Evolutionary conservation across 495 filamentous ascomycete species (phyloP), one percentile per base, ranked within the genome.

Genomic region (Polyplosphaeria fusca): DNA sequence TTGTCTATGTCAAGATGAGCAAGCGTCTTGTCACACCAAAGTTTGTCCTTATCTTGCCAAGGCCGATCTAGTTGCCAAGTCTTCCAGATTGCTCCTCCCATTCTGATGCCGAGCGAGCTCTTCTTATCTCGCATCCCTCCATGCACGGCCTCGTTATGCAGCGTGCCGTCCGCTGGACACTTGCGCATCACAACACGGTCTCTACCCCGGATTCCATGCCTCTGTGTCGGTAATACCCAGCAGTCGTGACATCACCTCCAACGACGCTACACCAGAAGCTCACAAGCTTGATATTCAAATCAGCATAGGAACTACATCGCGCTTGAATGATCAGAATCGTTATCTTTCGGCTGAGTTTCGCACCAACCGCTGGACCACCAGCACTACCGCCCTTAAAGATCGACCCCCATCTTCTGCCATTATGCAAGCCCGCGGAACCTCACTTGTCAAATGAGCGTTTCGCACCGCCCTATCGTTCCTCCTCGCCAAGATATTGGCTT

Each of bases 71-170:
- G 7, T 14, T 14, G 7, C 30, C 30, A 14, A 7, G 30, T 7
- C 30, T n/a, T n/a, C 30, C 30, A 35, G 30, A 35, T 35, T 7
- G 7, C 14, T 14, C 30, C 30, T 35, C 14, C 30, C 30, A 12
- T 16, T 26, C 23, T 28, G 45, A 47, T 47, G 45, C 45, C 45
- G 30, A 47, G 45, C 23, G 3, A 7, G 12, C 2, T 27, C 7
- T 28, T 26, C 45, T 47, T 47, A 47, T 47, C 45, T 47, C 45
- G 20, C 30, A 35, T n/a, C n/a, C n/a, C n/a, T n/a, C n/a, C n/a
- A n/a, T n/a, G n/a, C n/a, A n/a, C n/a, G n/a, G n/a, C n/a, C n/a
- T n/a, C n/a, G n/a, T n/a, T n/a, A n/a, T n/a, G n/a, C n/a, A n/a
- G n/a, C n/a, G n/a, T n/a, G n/a, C n/a, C n/a, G n/a, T n/a, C n/a